These are phyloP conservation scores for Punica granatum DNA, from an alignment of 345 rosid genomes.

Conservation along the genomic window DNA sequence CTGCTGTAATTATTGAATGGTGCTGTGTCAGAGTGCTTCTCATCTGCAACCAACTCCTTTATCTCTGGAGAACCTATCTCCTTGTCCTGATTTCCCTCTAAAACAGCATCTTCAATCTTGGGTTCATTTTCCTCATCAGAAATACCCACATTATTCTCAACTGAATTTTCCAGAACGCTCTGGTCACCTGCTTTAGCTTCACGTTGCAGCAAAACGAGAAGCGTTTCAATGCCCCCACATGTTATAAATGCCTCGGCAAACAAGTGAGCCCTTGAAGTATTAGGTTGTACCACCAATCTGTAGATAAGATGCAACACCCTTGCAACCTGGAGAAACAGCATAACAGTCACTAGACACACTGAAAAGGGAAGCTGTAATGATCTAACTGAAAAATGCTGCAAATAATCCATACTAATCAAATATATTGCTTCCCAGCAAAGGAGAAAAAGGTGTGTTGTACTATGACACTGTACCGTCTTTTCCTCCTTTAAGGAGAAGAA, in stretches of 20 bases:
- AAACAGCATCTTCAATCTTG: constrained; percentile 20
- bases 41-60: constrained; percentile 29
- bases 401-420: background rate
- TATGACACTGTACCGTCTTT: too few species aligned
- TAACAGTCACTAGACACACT: constrained; percentile 11
- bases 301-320: constrained; percentile 86
- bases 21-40: constrained; percentile 26
- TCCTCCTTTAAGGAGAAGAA: background rate
- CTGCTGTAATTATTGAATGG: constrained; percentile 24
- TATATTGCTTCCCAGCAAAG: too few species aligned
- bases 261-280: constrained; percentile 60
- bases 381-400: background rate
- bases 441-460: too few species aligned
- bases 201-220: constrained; percentile 90
- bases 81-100: constrained; percentile 37
- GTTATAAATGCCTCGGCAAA: constrained; percentile 77
- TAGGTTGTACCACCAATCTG: constrained; percentile 92
- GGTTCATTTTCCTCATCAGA: constrained; percentile 32
- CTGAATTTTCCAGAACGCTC: constrained; percentile 25
- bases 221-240: constrained; percentile 92
- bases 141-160: constrained; percentile 27
- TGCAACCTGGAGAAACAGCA: constrained; percentile 53
- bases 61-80: constrained; percentile 27
- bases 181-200: constrained; percentile 87
- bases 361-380: background rate